phyloP scores from a whole-genome alignment of 179 eudicot genomes.

The Actinidia chinensis region DNA sequence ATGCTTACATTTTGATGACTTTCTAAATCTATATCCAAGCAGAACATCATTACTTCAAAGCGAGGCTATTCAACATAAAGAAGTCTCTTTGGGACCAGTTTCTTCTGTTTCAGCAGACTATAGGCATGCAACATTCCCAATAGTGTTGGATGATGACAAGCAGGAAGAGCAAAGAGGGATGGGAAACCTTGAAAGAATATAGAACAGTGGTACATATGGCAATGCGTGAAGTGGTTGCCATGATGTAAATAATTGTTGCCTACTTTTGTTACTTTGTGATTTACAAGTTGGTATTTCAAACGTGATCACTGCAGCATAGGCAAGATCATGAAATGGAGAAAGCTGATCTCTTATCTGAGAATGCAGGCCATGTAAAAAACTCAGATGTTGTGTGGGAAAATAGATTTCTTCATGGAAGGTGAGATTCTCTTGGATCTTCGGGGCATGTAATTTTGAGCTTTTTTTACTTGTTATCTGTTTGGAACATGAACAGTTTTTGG shows the following conservation, averaged over 20 bases:
- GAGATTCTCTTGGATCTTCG: constrained; percentile 13
- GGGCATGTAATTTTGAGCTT: background rate
- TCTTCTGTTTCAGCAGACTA: constrained; percentile 24
- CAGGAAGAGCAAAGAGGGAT: no score
- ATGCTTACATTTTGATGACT: constrained; percentile 46
- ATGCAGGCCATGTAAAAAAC: constrained; percentile 25
- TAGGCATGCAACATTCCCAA: constrained; percentile 17
- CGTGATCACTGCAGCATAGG: constrained; percentile 17
- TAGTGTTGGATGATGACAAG: constrained; percentile 32
- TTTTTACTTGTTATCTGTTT: background rate
- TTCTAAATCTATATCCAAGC: constrained; percentile 23
- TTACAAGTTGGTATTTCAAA: constrained; percentile 3
- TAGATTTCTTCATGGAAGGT: constrained; percentile 54
- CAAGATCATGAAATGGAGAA: constrained; percentile 40
- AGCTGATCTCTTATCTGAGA: constrained; percentile 21
- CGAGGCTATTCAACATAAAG: constrained; percentile 23
- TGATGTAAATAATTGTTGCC: background rate
- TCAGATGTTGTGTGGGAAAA: constrained; percentile 43
- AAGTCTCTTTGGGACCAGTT: constrained; percentile 27
- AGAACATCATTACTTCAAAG: constrained; percentile 26
- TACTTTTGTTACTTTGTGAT: background rate
- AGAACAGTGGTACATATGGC: no score
- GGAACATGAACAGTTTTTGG: background rate
- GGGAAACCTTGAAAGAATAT: no score
- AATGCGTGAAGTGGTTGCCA: no score